phyloP scores from a whole-genome alignment of 2,329 filamentous ascomycete genomes.

The Trichoderma oligosporum region DNA sequence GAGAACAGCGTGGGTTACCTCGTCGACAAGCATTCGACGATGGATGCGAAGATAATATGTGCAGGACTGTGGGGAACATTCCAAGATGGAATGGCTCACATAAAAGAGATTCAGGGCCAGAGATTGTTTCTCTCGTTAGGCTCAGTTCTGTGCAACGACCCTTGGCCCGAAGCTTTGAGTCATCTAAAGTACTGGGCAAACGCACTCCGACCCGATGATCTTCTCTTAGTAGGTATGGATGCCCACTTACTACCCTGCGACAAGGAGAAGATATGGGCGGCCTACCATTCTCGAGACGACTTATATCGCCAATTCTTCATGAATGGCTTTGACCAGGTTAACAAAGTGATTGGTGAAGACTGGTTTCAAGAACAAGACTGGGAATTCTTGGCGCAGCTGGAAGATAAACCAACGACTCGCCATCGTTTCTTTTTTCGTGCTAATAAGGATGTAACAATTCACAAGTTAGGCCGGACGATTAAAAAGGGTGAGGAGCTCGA shows the following conservation, averaged over 20 bases:
- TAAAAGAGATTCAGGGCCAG: slow-evolving; percentile 30
- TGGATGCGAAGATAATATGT: slow-evolving; percentile 31
- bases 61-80: slow-evolving; percentile 42
- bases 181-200: slow-evolving; percentile 37
- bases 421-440: slow-evolving; percentile 41
- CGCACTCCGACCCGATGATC: slow-evolving; percentile 34
- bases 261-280: slow-evolving; percentile 38
- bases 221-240: slow-evolving; percentile 42
- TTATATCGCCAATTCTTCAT: slow-evolving; percentile 37
- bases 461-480: slow-evolving; percentile 27
- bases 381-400: slow-evolving; percentile 37
- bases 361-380: slow-evolving; percentile 38
- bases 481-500: slow-evolving; percentile 36
- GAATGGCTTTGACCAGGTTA: slow-evolving; percentile 39
- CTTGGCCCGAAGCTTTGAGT: slow-evolving; percentile 34
- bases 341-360: slow-evolving; percentile 33
- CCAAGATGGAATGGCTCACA: slow-evolving; percentile 33
- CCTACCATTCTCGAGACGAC: slow-evolving; percentile 38
- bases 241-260: slow-evolving; percentile 34
- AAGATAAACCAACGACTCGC: slow-evolving; percentile 35
- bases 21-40: slow-evolving; percentile 28
- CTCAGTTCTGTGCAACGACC: slow-evolving; percentile 42
- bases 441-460: slow-evolving; percentile 32
- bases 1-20: slow-evolving; percentile 35
- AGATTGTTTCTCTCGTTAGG: slow-evolving; percentile 41